Conservation (phyloP, 208 protist species). For the Phytomonas francai region DNA sequence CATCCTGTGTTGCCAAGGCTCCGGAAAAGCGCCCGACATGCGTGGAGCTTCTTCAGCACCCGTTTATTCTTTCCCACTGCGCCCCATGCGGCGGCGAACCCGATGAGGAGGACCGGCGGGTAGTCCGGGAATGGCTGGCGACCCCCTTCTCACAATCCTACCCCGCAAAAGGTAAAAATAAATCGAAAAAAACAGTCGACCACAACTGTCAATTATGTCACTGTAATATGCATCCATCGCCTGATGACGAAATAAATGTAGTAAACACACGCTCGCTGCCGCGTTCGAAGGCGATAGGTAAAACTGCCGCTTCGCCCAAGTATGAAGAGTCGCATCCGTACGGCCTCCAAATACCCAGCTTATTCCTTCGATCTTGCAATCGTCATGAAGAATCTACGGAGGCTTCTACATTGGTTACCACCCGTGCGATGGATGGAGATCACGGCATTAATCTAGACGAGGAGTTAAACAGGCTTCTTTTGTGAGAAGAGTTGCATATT, state of each 20-base stretch:
- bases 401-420: background rate
- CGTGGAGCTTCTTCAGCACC: constrained; percentile 57
- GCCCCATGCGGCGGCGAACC: background rate
- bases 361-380: background rate
- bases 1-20: constrained; percentile 48
- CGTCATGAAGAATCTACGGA: background rate
- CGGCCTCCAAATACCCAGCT: background rate
- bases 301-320: background rate
- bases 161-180: background rate
- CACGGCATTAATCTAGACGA: constrained; percentile 21
- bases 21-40: constrained; percentile 52
- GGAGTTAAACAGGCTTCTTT: constrained; percentile 14
- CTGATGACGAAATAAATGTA: background rate
- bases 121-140: background rate
- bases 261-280: background rate
- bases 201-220: background rate
- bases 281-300: background rate
- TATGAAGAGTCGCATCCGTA: background rate
- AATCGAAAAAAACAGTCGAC: background rate
- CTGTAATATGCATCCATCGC: background rate
- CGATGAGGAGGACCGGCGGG: background rate
- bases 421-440: background rate
- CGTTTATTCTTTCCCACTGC: constrained; percentile 24
- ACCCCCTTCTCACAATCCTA: background rate
- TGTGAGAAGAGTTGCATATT: background rate